A percentile compares a stretch with the other conserved stretches of the same genome.
Evolutionary conservation across 768 basidiomycete genomes (phyloP).

Genomic region (Leccinellum luteum): DNA sequence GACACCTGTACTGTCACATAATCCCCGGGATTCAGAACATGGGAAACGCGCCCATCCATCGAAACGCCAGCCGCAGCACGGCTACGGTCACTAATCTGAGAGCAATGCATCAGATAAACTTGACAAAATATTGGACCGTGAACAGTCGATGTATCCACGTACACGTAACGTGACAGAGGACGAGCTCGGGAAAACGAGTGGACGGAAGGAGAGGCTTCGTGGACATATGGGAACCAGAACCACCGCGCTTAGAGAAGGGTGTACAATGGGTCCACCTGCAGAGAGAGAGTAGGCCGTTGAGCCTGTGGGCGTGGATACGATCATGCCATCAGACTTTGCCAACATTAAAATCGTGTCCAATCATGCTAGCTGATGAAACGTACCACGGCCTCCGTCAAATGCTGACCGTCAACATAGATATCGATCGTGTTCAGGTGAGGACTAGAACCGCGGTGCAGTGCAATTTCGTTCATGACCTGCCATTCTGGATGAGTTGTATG

Average conservation of each 20-base stretch:
- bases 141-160: slow-evolving; percentile 25
- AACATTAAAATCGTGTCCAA: slow-evolving; percentile 13
- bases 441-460: slow-evolving; percentile 86
- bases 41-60: slow-evolving; percentile 89
- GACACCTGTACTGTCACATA: slow-evolving; percentile 83
- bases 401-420: slow-evolving; percentile 90
- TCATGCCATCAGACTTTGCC: slow-evolving; percentile 83
- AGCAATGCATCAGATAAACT: background rate
- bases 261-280: slow-evolving; percentile 94
- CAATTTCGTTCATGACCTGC: slow-evolving; percentile 98
- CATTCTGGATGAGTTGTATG: slow-evolving; percentile 50
- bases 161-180: slow-evolving; percentile 74
- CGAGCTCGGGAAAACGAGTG: slow-evolving; percentile 84
- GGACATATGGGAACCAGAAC: slow-evolving; percentile 97
- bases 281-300: slow-evolving; percentile 96
- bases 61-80: slow-evolving; percentile 87
- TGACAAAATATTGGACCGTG: background rate
- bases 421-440: slow-evolving; percentile 93
- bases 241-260: slow-evolving; percentile 85
- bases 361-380: slow-evolving; percentile 32
- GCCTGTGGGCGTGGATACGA: slow-evolving; percentile 93
- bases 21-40: slow-evolving; percentile 80
- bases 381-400: slow-evolving; percentile 93
- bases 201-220: slow-evolving; percentile 86
- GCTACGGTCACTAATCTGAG: slow-evolving; percentile 79